Conservation (phyloP, 1,284 basidiomycete species). For the Dichomitus squalens region DNA sequence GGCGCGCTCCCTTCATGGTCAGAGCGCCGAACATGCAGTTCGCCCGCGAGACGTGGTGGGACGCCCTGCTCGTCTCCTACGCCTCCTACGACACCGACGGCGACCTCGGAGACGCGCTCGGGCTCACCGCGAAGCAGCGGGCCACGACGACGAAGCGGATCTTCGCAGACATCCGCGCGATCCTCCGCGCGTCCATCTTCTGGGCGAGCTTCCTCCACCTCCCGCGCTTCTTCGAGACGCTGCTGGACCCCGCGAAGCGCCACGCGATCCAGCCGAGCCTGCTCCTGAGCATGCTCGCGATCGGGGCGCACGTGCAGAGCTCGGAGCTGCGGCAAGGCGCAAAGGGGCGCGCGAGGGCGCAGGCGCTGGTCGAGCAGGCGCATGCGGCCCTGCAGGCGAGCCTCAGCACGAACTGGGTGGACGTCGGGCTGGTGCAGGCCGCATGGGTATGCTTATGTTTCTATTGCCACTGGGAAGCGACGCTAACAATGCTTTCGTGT, state of each 20-base stretch:
- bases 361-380: slow-evolving; percentile 63
- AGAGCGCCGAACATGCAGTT: slow-evolving; percentile 60
- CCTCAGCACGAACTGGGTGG: slow-evolving; percentile 66
- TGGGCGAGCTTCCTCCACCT: slow-evolving; percentile 75
- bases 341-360: slow-evolving; percentile 52
- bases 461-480: not conserved
- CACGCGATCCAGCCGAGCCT: slow-evolving; percentile 66
- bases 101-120: not conserved
- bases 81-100: slow-evolving; percentile 34
- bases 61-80: too few relatives aligned
- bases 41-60: slow-evolving; percentile 69
- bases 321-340: slow-evolving; percentile 50
- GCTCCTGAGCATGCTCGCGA: slow-evolving; percentile 60
- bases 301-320: slow-evolving; percentile 69
- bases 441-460: slow-evolving; percentile 58
- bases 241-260: slow-evolving; percentile 53
- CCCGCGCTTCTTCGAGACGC: slow-evolving; percentile 61
- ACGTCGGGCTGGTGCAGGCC: slow-evolving; percentile 69
- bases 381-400: slow-evolving; percentile 70
- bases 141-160: slow-evolving; percentile 46
- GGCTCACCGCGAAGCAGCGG: slow-evolving; percentile 45
- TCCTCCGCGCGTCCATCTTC: slow-evolving; percentile 62
- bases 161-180: slow-evolving; percentile 57
- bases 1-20: not conserved
- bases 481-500: not conserved